A percentile compares a stretch with the other conserved stretches of the same genome.
phyloP scores from a whole-genome alignment of 129 eudicot genomes.

The Flaveria linearis region DNA sequence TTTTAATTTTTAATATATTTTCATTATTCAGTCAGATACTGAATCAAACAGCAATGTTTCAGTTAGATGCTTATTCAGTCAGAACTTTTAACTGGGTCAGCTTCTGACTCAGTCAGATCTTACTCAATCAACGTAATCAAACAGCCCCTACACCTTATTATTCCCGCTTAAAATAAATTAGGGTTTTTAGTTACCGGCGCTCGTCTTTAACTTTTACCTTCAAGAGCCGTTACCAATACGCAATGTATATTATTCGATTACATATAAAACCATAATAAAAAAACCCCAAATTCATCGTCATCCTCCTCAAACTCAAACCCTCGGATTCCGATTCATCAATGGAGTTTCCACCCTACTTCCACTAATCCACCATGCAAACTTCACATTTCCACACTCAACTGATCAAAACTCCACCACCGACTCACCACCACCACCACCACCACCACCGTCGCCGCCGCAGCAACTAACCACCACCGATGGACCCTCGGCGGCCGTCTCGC shows the following conservation, averaged over 20 bases:
- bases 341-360: slow-evolving; percentile 17
- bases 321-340: slow-evolving; percentile 16
- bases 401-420: background rate
- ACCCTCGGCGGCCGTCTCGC: slow-evolving; percentile 73
- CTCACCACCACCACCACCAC: slow-evolving; percentile 4
- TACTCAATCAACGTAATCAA: too few relatives aligned
- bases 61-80: too few relatives aligned
- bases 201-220: background rate
- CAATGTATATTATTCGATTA: background rate
- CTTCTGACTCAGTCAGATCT: too few relatives aligned
- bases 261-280: too few relatives aligned
- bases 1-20: too few relatives aligned
- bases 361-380: slow-evolving; percentile 17
- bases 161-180: too few relatives aligned
- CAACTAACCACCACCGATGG: slow-evolving; percentile 43
- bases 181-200: background rate
- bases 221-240: background rate
- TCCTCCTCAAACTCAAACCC: slow-evolving; percentile 21
- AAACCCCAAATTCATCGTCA: background rate
- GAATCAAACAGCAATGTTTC: too few relatives aligned
- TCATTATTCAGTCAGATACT: too few relatives aligned
- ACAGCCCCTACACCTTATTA: too few relatives aligned
- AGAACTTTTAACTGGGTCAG: too few relatives aligned
- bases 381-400: background rate
- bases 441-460: slow-evolving; percentile 5